Evolutionary conservation across 352 stramenopile species (phyloP).

Genomic region (Phytophthora sp.): DNA sequence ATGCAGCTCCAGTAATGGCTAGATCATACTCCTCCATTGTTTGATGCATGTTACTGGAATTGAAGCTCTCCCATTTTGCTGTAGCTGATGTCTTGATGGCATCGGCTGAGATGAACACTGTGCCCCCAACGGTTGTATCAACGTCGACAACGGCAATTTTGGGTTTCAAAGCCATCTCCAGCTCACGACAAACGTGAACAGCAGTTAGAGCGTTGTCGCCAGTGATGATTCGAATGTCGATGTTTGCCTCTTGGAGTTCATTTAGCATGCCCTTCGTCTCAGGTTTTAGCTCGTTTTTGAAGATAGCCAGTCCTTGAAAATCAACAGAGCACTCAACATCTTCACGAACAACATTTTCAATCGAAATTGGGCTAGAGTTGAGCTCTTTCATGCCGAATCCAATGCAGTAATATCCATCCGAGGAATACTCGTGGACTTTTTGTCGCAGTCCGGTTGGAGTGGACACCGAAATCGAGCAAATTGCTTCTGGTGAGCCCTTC

Average conservation of each 20-base stretch:
- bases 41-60: conserved; percentile 26
- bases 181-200: conserved; percentile 46
- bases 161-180: conserved; percentile 47
- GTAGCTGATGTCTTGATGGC: conserved; percentile 20
- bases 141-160: conserved; percentile 52
- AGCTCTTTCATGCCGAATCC: conserved; percentile 46
- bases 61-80: conserved; percentile 34
- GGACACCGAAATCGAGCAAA: conserved; percentile 31
- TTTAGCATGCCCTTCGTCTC: conserved; percentile 64
- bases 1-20: conserved; percentile 53
- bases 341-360: conserved; percentile 21
- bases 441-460: conserved; percentile 59
- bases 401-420: conserved; percentile 73
- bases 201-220: conserved; percentile 64
- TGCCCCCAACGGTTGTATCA: conserved; percentile 14
- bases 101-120: conserved; percentile 43
- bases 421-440: conserved; percentile 49
- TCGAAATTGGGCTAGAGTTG: neutral
- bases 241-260: conserved; percentile 59
- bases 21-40: conserved; percentile 41
- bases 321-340: conserved; percentile 51
- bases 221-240: conserved; percentile 76
- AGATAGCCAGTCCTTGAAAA: conserved; percentile 73
- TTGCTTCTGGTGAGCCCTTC: conserved; percentile 61
- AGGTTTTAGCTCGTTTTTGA: conserved; percentile 75